Conservation (phyloP, 352 stramenopile genomes). For the Plasmopara muralis region DNA sequence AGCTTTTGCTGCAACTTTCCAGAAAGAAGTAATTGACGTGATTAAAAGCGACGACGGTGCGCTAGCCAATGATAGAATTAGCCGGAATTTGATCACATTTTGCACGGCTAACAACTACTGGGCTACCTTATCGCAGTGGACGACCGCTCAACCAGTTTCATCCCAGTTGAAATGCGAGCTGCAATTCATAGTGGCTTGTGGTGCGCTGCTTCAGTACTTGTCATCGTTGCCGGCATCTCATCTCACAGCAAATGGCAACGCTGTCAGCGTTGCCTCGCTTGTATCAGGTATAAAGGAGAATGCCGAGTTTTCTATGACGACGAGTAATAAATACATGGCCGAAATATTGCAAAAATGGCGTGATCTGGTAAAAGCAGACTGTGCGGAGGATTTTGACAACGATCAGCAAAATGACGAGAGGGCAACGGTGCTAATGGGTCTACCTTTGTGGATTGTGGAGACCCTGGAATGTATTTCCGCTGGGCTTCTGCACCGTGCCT, state of each 20-base stretch:
- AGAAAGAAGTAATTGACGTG: slow-evolving; percentile 18
- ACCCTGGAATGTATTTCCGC: slow-evolving; percentile 58
- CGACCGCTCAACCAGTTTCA: slow-evolving; percentile 8
- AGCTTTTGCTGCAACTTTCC: slow-evolving; percentile 26
- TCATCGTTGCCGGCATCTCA: slow-evolving; percentile 29
- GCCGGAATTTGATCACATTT: slow-evolving; percentile 46
- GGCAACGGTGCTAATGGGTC: slow-evolving; percentile 28
- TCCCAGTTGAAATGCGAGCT: slow-evolving; percentile 25
- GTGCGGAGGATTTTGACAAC: slow-evolving; percentile 5
- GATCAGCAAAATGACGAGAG: slow-evolving; percentile 19
- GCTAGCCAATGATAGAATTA: slow-evolving; percentile 1
- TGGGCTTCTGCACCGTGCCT: slow-evolving; percentile 55
- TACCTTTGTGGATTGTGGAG: slow-evolving; percentile 67
- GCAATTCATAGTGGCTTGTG: slow-evolving; percentile 44
- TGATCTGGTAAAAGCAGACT: slow-evolving; percentile 16
- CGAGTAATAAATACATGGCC: slow-evolving; percentile 39
- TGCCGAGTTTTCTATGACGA: slow-evolving; percentile 33
- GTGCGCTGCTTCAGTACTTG: slow-evolving; percentile 39
- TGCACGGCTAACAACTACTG: slow-evolving; percentile 49
- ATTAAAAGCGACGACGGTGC: slow-evolving; percentile 2
- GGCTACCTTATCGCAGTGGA: slow-evolving; percentile 44
- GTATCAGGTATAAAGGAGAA: slow-evolving; percentile 9
- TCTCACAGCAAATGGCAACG: slow-evolving; percentile 11
- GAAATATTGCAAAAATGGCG: slow-evolving; percentile 43
- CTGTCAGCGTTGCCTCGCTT: slow-evolving; percentile 9